Conservation (phyloP, 208 protist genomes). For the Trypanosomatidae sp. region DNA sequence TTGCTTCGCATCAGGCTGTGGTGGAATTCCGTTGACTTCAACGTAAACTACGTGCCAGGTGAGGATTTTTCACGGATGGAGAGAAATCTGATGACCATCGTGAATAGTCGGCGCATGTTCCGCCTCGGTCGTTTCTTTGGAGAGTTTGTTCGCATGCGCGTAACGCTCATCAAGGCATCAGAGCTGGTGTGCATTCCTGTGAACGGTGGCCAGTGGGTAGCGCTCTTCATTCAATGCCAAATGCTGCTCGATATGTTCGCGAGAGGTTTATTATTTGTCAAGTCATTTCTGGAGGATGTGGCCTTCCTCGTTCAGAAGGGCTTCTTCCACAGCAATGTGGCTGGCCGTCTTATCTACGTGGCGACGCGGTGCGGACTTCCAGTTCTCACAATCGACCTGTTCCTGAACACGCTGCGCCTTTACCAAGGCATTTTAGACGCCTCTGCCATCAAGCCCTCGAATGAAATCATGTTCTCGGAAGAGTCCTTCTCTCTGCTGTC, state of each 20-base stretch:
- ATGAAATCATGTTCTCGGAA: conserved; percentile 64
- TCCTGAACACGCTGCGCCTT: conserved; percentile 85
- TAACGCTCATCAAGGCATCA: conserved; percentile 86
- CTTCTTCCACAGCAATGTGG: conserved; percentile 87
- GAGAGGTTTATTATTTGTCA: conserved; percentile 73
- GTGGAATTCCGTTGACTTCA: conserved; percentile 78
- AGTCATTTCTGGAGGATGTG: conserved; percentile 88
- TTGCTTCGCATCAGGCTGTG: conserved; percentile 80
- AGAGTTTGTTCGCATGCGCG: conserved; percentile 89
- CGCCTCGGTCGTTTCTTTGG: conserved; percentile 86
- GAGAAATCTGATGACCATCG: conserved; percentile 90
- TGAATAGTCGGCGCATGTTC: conserved; percentile 89
- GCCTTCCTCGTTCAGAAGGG: conserved; percentile 89
- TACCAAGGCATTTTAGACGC: conserved; percentile 85
- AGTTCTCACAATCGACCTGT: conserved; percentile 86
- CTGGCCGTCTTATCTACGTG: conserved; percentile 73
- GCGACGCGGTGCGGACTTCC: conserved; percentile 73
- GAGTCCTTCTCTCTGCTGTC: conserved; percentile 87
- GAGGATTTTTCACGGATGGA: conserved; percentile 76
- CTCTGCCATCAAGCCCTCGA: conserved; percentile 36
- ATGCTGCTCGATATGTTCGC: conserved; percentile 91
- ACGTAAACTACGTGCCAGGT: conserved; percentile 74
- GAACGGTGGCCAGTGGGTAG: conserved; percentile 74
- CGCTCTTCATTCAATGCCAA: conserved; percentile 90
- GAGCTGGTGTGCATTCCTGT: conserved; percentile 88